Evolutionary conservation across 106 monocot species (phyloP).

Genomic region (Ottelia alismoides): DNA sequence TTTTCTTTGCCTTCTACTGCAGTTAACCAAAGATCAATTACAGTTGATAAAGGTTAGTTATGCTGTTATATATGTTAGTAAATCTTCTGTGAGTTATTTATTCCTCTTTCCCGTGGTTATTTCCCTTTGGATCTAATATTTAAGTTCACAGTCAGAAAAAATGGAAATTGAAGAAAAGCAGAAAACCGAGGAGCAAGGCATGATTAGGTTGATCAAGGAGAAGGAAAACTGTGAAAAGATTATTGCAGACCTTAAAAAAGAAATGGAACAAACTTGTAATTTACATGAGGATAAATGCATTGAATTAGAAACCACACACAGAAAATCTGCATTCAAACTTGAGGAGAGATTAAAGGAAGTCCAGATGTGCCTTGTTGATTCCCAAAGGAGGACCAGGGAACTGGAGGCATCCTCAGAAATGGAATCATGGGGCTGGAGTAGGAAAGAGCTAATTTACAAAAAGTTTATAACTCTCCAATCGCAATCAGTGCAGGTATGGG

Average conservation of each 20-base stretch:
- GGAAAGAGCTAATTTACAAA: conserved; percentile 41
- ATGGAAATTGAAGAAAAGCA: conserved; percentile 51
- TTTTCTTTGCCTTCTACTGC: conserved; percentile 10
- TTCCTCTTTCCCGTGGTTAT: not conserved
- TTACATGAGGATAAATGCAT: conserved; percentile 34
- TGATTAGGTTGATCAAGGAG: conserved; percentile 43
- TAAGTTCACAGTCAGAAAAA: conserved; percentile 43
- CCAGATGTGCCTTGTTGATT: conserved; percentile 38
- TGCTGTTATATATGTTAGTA: not conserved
- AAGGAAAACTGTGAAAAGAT: conserved; percentile 50
- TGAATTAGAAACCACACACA: conserved; percentile 35
- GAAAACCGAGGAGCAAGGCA: conserved; percentile 48
- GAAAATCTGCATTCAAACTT: conserved; percentile 10
- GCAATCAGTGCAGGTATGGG: conserved; percentile 48
- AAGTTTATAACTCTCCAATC: conserved; percentile 47
- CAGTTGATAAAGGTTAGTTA: conserved; percentile 24
- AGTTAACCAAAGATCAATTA: conserved; percentile 26
- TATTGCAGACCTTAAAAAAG: conserved; percentile 55
- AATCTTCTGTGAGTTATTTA: not conserved
- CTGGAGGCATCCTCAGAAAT: conserved; percentile 43
- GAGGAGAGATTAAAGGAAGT: conserved; percentile 44
- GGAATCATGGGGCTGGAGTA: conserved; percentile 51
- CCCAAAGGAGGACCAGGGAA: conserved; percentile 42
- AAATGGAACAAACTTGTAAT: conserved; percentile 32
- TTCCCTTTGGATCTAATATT: not conserved